Evolutionary conservation across 331 rosid genomes (phyloP).

Genomic region (Erythrophleum ivorense): DNA sequence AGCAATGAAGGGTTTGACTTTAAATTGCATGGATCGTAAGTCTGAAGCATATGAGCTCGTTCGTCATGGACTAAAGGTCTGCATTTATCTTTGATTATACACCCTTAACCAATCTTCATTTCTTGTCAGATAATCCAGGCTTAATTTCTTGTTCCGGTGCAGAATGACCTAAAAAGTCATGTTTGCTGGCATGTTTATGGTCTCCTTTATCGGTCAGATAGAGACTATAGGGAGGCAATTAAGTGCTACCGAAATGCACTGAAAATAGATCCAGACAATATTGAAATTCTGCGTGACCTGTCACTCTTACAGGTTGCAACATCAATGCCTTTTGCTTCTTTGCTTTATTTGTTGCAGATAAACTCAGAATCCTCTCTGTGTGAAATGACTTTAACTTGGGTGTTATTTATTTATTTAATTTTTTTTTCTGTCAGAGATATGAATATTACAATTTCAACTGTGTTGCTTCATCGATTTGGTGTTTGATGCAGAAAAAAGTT

Average conservation of each 20-base stretch:
- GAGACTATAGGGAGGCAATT: slow-evolving; percentile 98
- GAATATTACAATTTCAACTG: background rate
- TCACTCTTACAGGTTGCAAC: slow-evolving; percentile 84
- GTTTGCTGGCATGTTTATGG: slow-evolving; percentile 99
- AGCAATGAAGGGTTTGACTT: slow-evolving; percentile 97
- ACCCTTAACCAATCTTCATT: slow-evolving; percentile 19
- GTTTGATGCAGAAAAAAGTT: background rate
- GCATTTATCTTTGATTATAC: slow-evolving; percentile 37
- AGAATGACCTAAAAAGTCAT: slow-evolving; percentile 99
- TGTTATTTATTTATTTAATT: background rate
- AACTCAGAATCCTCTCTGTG: slow-evolving; percentile 9
- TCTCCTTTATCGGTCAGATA: slow-evolving; percentile 94
- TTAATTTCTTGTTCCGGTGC: slow-evolving; percentile 49
- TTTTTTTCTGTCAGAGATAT: slow-evolving; percentile 8
- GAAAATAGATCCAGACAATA: slow-evolving; percentile 93
- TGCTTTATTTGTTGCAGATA: slow-evolving; percentile 15
- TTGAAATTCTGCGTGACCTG: slow-evolving; percentile 90
- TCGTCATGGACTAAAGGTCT: slow-evolving; percentile 89
- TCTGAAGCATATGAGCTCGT: slow-evolving; percentile 99
- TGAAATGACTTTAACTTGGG: slow-evolving; percentile 6
- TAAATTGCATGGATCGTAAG: slow-evolving; percentile 99
- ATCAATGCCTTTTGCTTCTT: background rate
- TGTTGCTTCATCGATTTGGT: background rate
- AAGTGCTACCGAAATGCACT: slow-evolving; percentile 96
- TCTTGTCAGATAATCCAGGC: slow-evolving; percentile 23